Conservation (phyloP, 2,329 filamentous ascomycete genomes). For the Periconia sp. region DNA sequence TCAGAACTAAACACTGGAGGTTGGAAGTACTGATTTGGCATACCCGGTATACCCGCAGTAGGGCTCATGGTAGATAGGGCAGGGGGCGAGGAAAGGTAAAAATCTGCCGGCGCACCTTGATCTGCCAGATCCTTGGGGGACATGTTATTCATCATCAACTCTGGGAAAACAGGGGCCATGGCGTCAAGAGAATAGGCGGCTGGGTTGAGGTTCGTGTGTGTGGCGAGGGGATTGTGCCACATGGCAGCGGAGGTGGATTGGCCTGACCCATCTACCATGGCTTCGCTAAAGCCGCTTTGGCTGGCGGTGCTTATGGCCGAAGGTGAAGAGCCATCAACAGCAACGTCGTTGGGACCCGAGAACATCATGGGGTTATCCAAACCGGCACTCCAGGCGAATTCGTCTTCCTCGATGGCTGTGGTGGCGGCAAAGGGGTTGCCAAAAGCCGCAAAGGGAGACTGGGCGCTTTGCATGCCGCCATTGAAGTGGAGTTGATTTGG, state of each 20-base stretch:
- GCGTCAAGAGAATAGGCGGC: constrained; percentile 76
- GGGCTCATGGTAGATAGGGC: constrained; percentile 75
- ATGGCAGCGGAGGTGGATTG: constrained; percentile 40
- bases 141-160: constrained; percentile 61
- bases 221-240: constrained; percentile 57
- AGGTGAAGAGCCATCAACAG: constrained; percentile 89
- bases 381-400: constrained; percentile 83
- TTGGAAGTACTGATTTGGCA: constrained; percentile 62
- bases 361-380: constrained; percentile 68
- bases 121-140: constrained; percentile 75
- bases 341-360: constrained; percentile 68
- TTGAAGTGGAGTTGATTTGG: constrained; percentile 78
- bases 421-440: constrained; percentile 59
- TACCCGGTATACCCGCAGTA: constrained; percentile 65
- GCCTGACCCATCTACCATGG: constrained; percentile 76
- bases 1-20: constrained; percentile 71
- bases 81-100: constrained; percentile 78
- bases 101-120: constrained; percentile 68
- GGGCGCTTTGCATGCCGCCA: constrained; percentile 66
- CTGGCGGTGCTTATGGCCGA: constrained; percentile 95
- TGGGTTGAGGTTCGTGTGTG: constrained; percentile 64
- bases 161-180: constrained; percentile 72
- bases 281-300: constrained; percentile 86
- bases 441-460: constrained; percentile 50
- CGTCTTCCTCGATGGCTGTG: constrained; percentile 68